Percentiles rank a stretch among this genome's conserved stretches.
Evolutionary conservation across 176 grass and related monocot genomes (phyloP).

Genomic region (Aechmea fasciata): DNA sequence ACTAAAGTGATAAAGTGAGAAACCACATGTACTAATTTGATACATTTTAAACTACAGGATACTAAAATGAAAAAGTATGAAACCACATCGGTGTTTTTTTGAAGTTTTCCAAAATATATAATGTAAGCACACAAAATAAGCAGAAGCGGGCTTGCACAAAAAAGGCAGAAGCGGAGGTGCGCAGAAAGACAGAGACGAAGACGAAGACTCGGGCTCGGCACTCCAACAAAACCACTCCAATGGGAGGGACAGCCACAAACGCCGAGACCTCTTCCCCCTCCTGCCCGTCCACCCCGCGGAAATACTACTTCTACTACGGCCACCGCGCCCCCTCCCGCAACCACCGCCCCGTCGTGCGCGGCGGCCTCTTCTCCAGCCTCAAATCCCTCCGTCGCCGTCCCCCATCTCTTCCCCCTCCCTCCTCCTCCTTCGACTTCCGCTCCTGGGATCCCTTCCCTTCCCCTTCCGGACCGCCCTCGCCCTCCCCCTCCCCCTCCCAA

Average conservation of each 20-base stretch:
- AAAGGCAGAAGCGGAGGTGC: no score
- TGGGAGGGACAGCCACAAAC: background rate
- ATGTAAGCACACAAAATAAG: no score
- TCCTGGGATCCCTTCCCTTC: slow-evolving; percentile 40
- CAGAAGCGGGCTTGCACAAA: no score
- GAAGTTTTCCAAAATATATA: no score
- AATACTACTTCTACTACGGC: slow-evolving; percentile 59
- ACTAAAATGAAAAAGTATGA: no score
- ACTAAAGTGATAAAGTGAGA: no score
- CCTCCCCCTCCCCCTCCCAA: background rate
- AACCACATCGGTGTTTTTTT: no score
- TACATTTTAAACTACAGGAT: no score
- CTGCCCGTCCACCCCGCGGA: background rate
- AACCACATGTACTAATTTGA: no score
- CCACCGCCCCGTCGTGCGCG: slow-evolving; percentile 52
- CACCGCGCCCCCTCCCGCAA: slow-evolving; percentile 48
- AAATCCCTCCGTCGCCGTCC: background rate
- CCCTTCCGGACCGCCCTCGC: background rate
- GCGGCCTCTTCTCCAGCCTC: slow-evolving; percentile 36
- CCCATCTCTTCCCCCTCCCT: background rate
- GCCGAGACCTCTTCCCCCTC: background rate
- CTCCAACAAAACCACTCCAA: background rate
- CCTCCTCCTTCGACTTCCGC: slow-evolving; percentile 10
- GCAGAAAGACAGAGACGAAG: no score
- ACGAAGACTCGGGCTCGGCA: no score